A percentile compares a stretch with the other conserved stretches of the same genome.
These are phyloP conservation scores for Clavispora fructus DNA, from an alignment of 805 yeast species.

Conservation along the genomic window DNA sequence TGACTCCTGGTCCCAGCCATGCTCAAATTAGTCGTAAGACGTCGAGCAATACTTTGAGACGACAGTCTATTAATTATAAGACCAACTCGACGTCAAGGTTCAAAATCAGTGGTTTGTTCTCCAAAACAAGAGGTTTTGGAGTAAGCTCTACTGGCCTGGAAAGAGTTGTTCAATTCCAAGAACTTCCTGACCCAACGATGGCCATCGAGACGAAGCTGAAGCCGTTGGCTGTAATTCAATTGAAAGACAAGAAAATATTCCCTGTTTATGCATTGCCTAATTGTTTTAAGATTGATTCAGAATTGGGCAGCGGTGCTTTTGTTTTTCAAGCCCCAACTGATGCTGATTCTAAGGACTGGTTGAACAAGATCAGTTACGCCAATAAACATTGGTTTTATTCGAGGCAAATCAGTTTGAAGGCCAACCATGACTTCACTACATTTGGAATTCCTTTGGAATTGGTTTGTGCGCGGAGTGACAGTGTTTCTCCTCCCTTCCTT, in stretches of 20 bases:
- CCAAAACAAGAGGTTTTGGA: conserved; percentile 53
- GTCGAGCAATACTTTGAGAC: conserved; percentile 24
- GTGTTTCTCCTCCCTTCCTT: conserved; percentile 60
- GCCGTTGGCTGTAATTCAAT: conserved; percentile 45
- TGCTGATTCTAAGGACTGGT: conserved; percentile 70
- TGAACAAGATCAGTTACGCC: conserved; percentile 43
- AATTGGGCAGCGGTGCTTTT: conserved; percentile 45
- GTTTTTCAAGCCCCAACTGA: conserved; percentile 64
- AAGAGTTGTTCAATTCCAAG: conserved; percentile 42
- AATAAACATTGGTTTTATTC: conserved; percentile 55
- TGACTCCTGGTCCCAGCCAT: neutral
- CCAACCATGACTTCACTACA: conserved; percentile 32
- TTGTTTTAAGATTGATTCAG: conserved; percentile 45
- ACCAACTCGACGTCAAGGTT: conserved; percentile 36
- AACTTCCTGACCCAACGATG: conserved; percentile 52
- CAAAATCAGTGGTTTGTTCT: conserved; percentile 54
- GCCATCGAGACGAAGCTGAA: conserved; percentile 42
- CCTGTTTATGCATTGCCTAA: conserved; percentile 48
- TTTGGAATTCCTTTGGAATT: conserved; percentile 84
- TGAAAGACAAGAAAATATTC: conserved; percentile 43
- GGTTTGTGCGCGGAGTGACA: conserved; percentile 67
- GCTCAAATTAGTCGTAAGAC: conserved; percentile 23
- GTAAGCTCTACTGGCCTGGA: conserved; percentile 33
- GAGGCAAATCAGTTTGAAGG: conserved; percentile 25
- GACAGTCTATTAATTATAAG: conserved; percentile 39